These are phyloP conservation scores for Amorphotheca resinae DNA, from an alignment of 495 filamentous ascomycete species.

Conservation along the genomic window DNA sequence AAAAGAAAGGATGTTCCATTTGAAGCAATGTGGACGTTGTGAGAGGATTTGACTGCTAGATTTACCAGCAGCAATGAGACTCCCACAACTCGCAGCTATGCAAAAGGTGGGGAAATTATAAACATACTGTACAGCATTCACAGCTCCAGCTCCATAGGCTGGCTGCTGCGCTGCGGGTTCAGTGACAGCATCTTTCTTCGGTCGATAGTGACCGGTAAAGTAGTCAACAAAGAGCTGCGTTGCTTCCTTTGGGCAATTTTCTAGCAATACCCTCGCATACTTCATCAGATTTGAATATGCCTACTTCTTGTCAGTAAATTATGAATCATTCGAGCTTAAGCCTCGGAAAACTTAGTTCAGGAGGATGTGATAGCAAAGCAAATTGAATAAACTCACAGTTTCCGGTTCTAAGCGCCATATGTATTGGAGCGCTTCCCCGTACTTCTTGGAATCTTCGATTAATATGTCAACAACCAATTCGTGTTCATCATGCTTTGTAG, in stretches of 20 bases:
- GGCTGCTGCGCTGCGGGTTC: slow-evolving; percentile 25
- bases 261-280: slow-evolving; percentile 79
- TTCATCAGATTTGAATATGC: slow-evolving; percentile 89
- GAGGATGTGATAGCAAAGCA: slow-evolving; percentile 2
- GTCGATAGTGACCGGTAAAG: slow-evolving; percentile 73
- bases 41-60: too few species aligned
- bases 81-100: too few species aligned
- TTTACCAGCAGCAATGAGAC: too few species aligned
- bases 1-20: too few species aligned
- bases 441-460: slow-evolving; percentile 86
- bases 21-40: too few species aligned
- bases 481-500: slow-evolving; percentile 86
- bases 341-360: too few species aligned
- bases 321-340: background rate
- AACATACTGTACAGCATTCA: slow-evolving; percentile 50
- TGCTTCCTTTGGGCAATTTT: slow-evolving; percentile 66
- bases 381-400: slow-evolving; percentile 37
- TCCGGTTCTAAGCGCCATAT: slow-evolving; percentile 83
- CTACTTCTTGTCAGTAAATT: slow-evolving; percentile 27
- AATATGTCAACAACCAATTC: slow-evolving; percentile 90
- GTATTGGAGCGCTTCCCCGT: slow-evolving; percentile 77
- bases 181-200: slow-evolving; percentile 45
- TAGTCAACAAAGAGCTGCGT: slow-evolving; percentile 86
- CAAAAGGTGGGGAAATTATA: background rate
- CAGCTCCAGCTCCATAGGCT: slow-evolving; percentile 44